phyloP scores from a whole-genome alignment of 176 grass and related monocot genomes.

The Rhynchospora breviuscula region DNA sequence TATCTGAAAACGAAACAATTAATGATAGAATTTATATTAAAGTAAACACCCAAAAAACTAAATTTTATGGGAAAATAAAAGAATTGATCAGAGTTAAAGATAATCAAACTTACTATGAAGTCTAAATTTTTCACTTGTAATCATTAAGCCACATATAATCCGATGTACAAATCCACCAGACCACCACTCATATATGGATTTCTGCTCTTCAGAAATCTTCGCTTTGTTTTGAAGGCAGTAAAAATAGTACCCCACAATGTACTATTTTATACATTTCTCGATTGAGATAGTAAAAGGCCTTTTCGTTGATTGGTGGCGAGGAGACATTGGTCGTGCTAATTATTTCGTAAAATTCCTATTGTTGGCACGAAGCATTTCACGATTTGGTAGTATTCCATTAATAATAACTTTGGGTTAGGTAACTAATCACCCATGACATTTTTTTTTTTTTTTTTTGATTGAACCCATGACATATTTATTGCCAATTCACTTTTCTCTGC shows the following conservation, averaged over 20 bases:
- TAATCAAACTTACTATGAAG: not conserved
- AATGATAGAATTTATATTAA: not conserved
- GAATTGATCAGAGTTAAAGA: not conserved
- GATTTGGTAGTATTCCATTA: not conserved
- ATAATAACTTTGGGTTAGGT: not conserved
- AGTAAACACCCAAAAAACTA: not conserved
- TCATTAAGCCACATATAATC: not conserved
- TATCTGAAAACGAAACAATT: not conserved
- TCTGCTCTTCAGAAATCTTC: conserved; percentile 14
- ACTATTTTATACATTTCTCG: not conserved
- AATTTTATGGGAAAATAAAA: not conserved
- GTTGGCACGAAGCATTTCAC: not conserved
- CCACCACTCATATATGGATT: not conserved
- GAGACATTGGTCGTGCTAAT: not conserved
- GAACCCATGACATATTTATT: not conserved
- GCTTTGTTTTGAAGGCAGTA: conserved; percentile 23
- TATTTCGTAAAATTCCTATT: not conserved
- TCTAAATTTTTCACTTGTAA: not conserved
- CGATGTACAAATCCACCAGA: not conserved
- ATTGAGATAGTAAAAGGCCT: conserved; percentile 5
- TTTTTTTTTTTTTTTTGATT: too few species aligned
- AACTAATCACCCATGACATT: not conserved
- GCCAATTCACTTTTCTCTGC: not conserved
- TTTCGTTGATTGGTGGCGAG: conserved; percentile 14
- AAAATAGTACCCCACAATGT: conserved; percentile 15